phyloP scores from a whole-genome alignment of 768 basidiomycete species.

The Dictyophora rubrovolvata region DNA sequence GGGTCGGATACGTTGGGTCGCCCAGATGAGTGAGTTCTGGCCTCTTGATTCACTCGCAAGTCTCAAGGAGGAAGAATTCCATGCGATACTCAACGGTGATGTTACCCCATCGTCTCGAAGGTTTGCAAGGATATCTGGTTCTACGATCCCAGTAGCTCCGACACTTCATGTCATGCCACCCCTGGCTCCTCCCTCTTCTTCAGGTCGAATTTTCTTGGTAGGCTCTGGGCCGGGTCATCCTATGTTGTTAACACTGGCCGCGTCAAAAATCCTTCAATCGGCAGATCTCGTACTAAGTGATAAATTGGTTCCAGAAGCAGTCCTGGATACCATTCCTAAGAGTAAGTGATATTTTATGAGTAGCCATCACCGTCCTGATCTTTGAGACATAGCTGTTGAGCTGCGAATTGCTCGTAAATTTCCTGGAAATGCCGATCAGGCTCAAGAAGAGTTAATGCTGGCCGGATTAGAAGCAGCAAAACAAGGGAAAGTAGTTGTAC shows the following conservation, averaged over 20 bases:
- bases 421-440: slow-evolving; percentile 93
- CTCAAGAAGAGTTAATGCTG: slow-evolving; percentile 92
- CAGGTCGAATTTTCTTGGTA: slow-evolving; percentile 77
- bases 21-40: slow-evolving; percentile 97
- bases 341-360: slow-evolving; percentile 13
- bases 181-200: slow-evolving; percentile 17
- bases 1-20: slow-evolving; percentile 84
- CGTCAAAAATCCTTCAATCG: slow-evolving; percentile 62
- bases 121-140: slow-evolving; percentile 6
- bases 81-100: slow-evolving; percentile 41
- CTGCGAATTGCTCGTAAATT: slow-evolving; percentile 93
- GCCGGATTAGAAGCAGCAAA: slow-evolving; percentile 75
- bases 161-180: slow-evolving; percentile 25
- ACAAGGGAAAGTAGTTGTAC: slow-evolving; percentile 74
- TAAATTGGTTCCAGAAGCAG: slow-evolving; percentile 86
- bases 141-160: slow-evolving; percentile 12
- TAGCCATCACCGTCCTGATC: background rate
- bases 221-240: slow-evolving; percentile 97
- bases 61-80: slow-evolving; percentile 61
- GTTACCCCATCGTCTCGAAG: background rate
- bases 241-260: slow-evolving; percentile 80
- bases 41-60: slow-evolving; percentile 64
- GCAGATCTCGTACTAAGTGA: slow-evolving; percentile 90
- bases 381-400: slow-evolving; percentile 29
- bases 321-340: slow-evolving; percentile 75